phyloP scores from a whole-genome alignment of 768 basidiomycete genomes.

The Rhizopogon vinicolor region DNA sequence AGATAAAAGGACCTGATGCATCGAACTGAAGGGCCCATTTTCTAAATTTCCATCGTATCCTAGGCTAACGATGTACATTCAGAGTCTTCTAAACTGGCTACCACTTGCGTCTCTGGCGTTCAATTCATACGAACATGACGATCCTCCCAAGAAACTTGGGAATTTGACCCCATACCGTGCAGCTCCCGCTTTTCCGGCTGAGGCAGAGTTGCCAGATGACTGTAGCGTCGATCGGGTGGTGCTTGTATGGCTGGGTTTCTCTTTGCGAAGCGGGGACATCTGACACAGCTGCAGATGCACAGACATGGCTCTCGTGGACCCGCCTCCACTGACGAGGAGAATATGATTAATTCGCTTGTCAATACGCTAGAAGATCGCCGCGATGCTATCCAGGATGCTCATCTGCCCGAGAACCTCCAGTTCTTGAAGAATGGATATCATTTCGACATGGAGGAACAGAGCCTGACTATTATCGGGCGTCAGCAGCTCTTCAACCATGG shows the following conservation, averaged over 20 bases:
- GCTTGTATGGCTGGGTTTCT: no score
- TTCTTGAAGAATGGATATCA: conserved; percentile 35
- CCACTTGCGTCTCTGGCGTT: neutral
- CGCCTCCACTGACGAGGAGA: conserved; percentile 20
- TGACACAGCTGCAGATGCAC: no score
- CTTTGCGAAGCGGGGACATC: no score
- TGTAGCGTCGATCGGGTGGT: no score
- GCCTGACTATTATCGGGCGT: conserved; percentile 33
- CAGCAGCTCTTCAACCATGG: conserved; percentile 32
- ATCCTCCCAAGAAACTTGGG: conserved; percentile 12
- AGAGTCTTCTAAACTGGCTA: neutral
- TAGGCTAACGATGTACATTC: neutral
- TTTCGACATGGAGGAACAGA: conserved; percentile 28
- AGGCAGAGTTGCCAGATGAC: no score
- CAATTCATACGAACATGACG: no score
- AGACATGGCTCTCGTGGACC: no score
- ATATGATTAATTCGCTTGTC: conserved; percentile 28
- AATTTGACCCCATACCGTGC: conserved; percentile 26
- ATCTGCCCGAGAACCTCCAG: conserved; percentile 26
- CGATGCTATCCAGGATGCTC: conserved; percentile 18
- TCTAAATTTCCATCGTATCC: no score
- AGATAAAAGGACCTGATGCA: no score
- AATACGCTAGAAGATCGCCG: conserved; percentile 24
- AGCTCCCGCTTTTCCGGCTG: conserved; percentile 14
- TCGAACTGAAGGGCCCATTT: no score